Conservation (phyloP, 2,329 filamentous ascomycete genomes). For the Colletotrichum sp. region DNA sequence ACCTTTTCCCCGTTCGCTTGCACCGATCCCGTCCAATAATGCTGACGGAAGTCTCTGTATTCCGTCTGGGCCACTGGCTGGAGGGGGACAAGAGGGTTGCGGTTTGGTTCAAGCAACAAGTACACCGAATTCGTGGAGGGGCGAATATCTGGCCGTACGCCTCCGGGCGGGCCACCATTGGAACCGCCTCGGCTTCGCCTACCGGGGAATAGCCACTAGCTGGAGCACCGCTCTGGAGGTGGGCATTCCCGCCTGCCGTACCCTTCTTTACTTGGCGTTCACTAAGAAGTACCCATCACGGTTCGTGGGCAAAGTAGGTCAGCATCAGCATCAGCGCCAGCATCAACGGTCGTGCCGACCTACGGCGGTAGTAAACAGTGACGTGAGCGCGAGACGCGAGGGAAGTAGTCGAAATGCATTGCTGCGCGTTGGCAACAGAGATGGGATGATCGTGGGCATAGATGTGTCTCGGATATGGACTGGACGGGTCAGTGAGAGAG, state of each 20-base stretch:
- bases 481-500: background rate
- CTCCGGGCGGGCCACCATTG: background rate
- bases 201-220: background rate
- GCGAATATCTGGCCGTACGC: background rate
- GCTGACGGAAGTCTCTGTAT: slow-evolving; percentile 1
- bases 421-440: background rate
- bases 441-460: slow-evolving; percentile 10
- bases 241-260: slow-evolving; percentile 8
- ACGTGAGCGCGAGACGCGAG: slow-evolving; percentile 12
- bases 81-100: background rate
- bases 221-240: background rate
- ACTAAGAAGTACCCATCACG: background rate
- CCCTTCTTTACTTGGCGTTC: background rate
- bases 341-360: background rate
- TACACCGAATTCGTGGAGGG: background rate
- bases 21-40: slow-evolving; percentile 1
- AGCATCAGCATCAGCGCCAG: background rate
- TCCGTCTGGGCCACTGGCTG: background rate
- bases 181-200: slow-evolving; percentile 3
- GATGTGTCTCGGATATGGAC: slow-evolving; percentile 12
- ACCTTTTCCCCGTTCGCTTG: background rate
- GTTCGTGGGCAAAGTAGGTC: background rate
- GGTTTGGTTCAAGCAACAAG: background rate
- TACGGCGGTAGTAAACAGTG: background rate
- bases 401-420: background rate